A percentile compares a stretch with the other conserved stretches of the same genome.
Conservation (phyloP, 768 basidiomycete genomes). For the Calocybe gangraenosa region DNA sequence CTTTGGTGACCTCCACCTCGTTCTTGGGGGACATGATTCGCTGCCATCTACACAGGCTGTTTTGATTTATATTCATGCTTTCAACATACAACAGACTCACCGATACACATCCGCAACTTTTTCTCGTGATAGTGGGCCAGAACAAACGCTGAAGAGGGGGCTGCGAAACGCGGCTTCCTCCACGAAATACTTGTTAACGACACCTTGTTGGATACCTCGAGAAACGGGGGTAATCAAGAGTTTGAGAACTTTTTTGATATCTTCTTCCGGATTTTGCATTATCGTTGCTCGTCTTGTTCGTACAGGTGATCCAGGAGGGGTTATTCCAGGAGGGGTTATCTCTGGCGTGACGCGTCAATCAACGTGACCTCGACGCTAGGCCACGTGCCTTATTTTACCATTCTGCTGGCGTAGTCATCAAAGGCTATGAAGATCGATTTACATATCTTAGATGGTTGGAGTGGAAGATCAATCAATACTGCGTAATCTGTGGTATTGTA, state of each 20-base stretch:
- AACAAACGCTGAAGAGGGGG: slow-evolving; percentile 47
- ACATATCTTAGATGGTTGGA: no score
- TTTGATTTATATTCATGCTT: not conserved
- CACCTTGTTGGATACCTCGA: slow-evolving; percentile 44
- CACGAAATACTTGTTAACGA: slow-evolving; percentile 47
- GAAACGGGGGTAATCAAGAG: slow-evolving; percentile 44
- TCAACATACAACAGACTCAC: slow-evolving; percentile 24
- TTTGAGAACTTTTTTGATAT: slow-evolving; percentile 41
- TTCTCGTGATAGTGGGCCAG: slow-evolving; percentile 49
- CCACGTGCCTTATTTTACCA: no score
- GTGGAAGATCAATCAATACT: no score
- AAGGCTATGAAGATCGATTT: no score
- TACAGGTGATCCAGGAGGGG: no score
- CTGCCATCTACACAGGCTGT: slow-evolving; percentile 44
- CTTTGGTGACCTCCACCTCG: slow-evolving; percentile 33
- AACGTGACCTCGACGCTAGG: no score
- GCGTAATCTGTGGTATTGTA: no score
- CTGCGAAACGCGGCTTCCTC: slow-evolving; percentile 55
- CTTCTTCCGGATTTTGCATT: slow-evolving; percentile 56
- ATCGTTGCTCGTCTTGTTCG: slow-evolving; percentile 12
- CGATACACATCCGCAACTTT: slow-evolving; percentile 55
- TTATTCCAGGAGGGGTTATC: no score
- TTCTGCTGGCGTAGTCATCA: no score
- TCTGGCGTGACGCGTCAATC: no score
- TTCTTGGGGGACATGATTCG: slow-evolving; percentile 55